Evolutionary conservation across 2,329 filamentous ascomycete genomes (phyloP).

Genomic region (Aureobasidium lini): DNA sequence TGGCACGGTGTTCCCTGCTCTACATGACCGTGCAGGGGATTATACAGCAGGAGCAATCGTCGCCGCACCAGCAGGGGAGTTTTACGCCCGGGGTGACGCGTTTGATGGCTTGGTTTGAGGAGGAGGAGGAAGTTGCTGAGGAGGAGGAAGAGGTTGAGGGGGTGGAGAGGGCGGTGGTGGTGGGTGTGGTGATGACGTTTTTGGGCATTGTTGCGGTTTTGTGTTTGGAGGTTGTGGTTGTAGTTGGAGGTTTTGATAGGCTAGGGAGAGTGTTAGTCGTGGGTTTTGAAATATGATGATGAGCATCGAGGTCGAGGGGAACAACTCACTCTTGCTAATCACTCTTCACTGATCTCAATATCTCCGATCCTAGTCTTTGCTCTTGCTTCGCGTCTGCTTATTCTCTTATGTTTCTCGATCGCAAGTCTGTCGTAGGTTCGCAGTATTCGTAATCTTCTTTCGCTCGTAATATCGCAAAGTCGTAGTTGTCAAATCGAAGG

Average conservation of each 20-base stretch:
- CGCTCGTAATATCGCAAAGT: too few species aligned
- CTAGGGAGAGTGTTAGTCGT: neutral
- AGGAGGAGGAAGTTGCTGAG: neutral
- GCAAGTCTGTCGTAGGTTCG: too few species aligned
- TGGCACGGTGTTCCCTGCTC: neutral
- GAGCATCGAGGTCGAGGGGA: too few species aligned
- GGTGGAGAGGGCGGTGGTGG: neutral
- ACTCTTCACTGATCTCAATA: too few species aligned
- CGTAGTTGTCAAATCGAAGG: too few species aligned
- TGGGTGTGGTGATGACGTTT: neutral
- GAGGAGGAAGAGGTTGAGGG: neutral
- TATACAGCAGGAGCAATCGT: conserved; percentile 15
- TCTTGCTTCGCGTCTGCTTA: too few species aligned
- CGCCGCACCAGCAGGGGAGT: conserved; percentile 15
- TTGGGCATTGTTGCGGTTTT: neutral
- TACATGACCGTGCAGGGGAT: conserved; percentile 17
- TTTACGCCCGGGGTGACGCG: conserved; percentile 2
- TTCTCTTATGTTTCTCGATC: too few species aligned
- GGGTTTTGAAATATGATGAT: too few species aligned
- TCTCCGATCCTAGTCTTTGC: too few species aligned
- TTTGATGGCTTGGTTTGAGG: neutral
- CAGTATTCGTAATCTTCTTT: too few species aligned
- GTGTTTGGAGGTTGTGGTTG: neutral
- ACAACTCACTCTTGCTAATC: too few species aligned
- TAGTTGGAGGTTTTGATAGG: neutral